A percentile compares a stretch with the other conserved stretches of the same genome.
Conservation (phyloP, 805 yeast genomes). For the Yarrowia bubula region DNA sequence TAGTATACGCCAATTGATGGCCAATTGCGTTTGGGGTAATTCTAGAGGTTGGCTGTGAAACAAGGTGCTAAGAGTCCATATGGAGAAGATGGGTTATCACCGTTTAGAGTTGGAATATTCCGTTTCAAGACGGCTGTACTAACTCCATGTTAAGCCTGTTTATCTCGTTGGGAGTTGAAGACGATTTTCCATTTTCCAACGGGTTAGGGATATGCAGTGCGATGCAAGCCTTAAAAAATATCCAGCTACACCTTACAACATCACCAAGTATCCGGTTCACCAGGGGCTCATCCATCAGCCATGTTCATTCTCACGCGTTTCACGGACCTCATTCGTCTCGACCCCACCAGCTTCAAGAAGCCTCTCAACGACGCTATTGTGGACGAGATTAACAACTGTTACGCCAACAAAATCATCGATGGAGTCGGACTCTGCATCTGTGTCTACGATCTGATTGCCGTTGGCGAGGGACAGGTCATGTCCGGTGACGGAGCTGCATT, state of each 20-base stretch:
- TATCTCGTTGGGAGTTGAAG: conserved; percentile 32
- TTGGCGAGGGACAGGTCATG: conserved; percentile 82
- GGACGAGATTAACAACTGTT: conserved; percentile 79
- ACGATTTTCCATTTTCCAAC: conserved; percentile 20
- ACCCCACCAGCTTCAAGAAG: conserved; percentile 77
- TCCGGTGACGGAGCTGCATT: conserved; percentile 95
- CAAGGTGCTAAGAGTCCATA: neutral
- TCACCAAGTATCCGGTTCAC: conserved; percentile 28
- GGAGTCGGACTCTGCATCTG: conserved; percentile 82
- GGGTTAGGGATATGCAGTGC: conserved; percentile 27
- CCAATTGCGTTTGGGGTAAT: neutral
- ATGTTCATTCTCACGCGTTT: conserved; percentile 86
- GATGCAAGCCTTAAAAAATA: conserved; percentile 17
- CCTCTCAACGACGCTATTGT: conserved; percentile 71
- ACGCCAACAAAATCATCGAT: conserved; percentile 79
- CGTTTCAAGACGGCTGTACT: neutral
- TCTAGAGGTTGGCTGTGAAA: neutral
- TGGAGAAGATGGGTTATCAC: neutral
- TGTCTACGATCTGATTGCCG: conserved; percentile 76
- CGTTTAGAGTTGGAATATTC: neutral
- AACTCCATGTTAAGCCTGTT: neutral
- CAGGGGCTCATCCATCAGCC: neutral
- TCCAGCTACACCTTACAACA: neutral
- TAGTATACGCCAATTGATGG: neutral
- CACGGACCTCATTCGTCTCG: conserved; percentile 80